A percentile compares a stretch with the other conserved stretches of the same genome.
Evolutionary conservation across 345 rosid species (phyloP).

Genomic region (Camelina laxa): DNA sequence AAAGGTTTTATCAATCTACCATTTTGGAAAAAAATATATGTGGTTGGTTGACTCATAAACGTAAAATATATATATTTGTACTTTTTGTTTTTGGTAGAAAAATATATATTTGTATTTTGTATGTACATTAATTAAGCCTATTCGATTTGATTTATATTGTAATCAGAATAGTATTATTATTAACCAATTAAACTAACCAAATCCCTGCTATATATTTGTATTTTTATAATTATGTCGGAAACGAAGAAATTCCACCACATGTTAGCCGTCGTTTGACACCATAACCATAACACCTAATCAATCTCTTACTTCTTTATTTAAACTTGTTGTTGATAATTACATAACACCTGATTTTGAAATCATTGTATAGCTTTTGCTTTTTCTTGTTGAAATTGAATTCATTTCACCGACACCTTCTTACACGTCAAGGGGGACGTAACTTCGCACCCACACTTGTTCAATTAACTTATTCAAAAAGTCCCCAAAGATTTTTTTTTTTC

Average conservation of each 20-base stretch:
- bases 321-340: constrained; percentile 22
- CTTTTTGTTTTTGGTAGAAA: no score
- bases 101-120: no score
- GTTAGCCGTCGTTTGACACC: constrained; percentile 34
- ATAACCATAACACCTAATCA: constrained; percentile 18
- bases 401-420: constrained; percentile 33
- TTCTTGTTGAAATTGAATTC: constrained; percentile 21
- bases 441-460: constrained; percentile 14
- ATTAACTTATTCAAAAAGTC: background rate
- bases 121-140: background rate
- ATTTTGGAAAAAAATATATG: no score
- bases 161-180: background rate
- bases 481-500: background rate
- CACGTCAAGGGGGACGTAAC: constrained; percentile 12
- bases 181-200: constrained; percentile 19
- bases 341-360: constrained; percentile 23
- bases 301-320: background rate
- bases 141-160: background rate
- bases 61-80: no score
- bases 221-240: constrained; percentile 1
- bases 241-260: constrained; percentile 31
- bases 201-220: constrained; percentile 18
- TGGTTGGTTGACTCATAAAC: no score
- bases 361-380: constrained; percentile 21
- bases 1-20: no score